These are phyloP conservation scores for Monoraphidium neglectum DNA, from an alignment of 139 green algal species.

Conservation along the genomic window DNA sequence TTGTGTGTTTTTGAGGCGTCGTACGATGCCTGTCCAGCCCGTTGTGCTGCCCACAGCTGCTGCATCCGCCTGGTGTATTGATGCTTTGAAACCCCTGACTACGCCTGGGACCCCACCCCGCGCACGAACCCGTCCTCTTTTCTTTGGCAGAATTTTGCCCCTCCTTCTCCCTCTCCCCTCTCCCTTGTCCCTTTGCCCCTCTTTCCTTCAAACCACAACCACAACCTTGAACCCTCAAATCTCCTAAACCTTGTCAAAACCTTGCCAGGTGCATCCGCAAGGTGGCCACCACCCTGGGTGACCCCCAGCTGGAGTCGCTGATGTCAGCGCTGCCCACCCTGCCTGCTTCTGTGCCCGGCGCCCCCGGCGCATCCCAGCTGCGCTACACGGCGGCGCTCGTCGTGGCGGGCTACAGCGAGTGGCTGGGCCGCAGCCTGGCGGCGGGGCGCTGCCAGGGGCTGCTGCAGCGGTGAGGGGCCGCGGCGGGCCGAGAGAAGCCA, in stretches of 20 bases:
- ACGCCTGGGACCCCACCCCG: too few species aligned
- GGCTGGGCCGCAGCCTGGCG: constrained; percentile 42
- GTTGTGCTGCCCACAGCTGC: background rate
- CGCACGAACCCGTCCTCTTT: too few species aligned
- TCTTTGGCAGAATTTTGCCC: too few species aligned
- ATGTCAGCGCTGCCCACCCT: constrained; percentile 62
- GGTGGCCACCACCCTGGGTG: constrained; percentile 30
- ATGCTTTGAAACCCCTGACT: too few species aligned
- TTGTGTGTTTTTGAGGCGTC: too few species aligned
- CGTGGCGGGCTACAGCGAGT: constrained; percentile 60
- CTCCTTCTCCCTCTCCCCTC: too few species aligned
- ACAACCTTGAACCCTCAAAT: background rate
- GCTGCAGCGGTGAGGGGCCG: background rate
- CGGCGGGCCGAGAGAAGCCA: background rate
- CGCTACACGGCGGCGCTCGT: constrained; percentile 60
- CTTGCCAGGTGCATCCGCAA: constrained; percentile 41
- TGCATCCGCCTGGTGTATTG: background rate
- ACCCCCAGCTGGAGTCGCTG: constrained; percentile 58
- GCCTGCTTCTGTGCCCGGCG: constrained; percentile 28
- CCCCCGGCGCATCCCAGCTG: constrained; percentile 32
- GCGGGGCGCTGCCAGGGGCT: constrained; percentile 8
- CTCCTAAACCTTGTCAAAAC: background rate
- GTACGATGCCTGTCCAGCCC: too few species aligned
- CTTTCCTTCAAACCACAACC: background rate
- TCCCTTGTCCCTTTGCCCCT: too few species aligned